phyloP scores from a whole-genome alignment of 176 grass and related monocot species.

The Chloris gayana region DNA sequence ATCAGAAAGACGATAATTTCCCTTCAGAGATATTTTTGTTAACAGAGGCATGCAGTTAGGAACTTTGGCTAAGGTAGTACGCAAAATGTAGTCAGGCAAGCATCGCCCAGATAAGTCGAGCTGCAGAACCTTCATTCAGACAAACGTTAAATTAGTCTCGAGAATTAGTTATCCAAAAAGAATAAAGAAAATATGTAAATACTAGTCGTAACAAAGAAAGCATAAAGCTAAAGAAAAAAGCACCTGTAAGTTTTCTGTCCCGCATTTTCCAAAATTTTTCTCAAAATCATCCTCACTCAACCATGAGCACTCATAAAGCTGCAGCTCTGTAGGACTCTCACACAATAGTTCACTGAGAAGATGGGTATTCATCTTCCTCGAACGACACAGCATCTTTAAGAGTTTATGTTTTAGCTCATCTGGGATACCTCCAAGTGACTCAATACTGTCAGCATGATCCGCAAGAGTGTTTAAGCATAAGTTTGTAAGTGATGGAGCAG shows the following conservation, averaged over 20 bases:
- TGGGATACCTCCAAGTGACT: conserved; percentile 78
- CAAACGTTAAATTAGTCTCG: not conserved
- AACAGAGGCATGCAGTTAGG: conserved; percentile 75
- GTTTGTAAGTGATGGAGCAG: conserved; percentile 55
- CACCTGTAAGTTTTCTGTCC: conserved; percentile 65
- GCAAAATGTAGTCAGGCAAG: conserved; percentile 80
- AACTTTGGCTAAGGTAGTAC: conserved; percentile 61
- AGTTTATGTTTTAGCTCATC: conserved; percentile 70
- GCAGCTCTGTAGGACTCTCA: conserved; percentile 57
- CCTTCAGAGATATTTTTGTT: conserved; percentile 74
- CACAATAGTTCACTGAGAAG: conserved; percentile 63
- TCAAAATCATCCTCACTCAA: conserved; percentile 67
- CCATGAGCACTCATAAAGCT: conserved; percentile 87
- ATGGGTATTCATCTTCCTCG: conserved; percentile 76
- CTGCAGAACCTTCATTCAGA: conserved; percentile 67
- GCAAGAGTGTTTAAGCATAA: conserved; percentile 63
- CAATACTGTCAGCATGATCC: conserved; percentile 74
- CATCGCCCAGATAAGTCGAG: conserved; percentile 90
- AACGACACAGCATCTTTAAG: conserved; percentile 56
- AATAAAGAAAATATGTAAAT: conserved; percentile 22
- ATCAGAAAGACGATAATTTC: conserved; percentile 87
- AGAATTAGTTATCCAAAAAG: conserved; percentile 4
- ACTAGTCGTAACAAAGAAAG: conserved; percentile 13
- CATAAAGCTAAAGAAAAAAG: conserved; percentile 8
- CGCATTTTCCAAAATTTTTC: conserved; percentile 59